These are phyloP conservation scores for Mytilinidion resinicola DNA, from an alignment of 495 filamentous ascomycete genomes.

Conservation along the genomic window DNA sequence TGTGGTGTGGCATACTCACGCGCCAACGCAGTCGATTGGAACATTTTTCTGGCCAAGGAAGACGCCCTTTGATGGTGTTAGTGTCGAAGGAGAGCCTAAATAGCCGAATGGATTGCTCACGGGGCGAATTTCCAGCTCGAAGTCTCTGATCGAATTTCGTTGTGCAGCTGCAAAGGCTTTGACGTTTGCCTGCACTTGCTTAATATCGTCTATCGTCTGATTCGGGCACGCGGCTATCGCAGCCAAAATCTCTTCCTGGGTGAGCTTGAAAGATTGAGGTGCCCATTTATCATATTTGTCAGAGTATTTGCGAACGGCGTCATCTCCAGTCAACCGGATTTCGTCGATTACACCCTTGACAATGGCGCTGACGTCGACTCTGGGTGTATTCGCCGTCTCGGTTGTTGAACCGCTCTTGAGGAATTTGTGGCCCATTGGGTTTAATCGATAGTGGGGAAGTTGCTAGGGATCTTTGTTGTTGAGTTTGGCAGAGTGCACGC, in stretches of 20 bases:
- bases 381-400: background rate
- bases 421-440: background rate
- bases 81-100: no score
- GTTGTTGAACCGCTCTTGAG: background rate
- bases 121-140: constrained; percentile 45
- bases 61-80: constrained; percentile 30
- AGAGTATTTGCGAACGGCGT: constrained; percentile 45
- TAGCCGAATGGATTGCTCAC: background rate
- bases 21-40: constrained; percentile 32
- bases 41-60: constrained; percentile 46
- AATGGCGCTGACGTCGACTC: constrained; percentile 23
- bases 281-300: constrained; percentile 53
- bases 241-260: constrained; percentile 34
- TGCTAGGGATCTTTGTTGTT: no score
- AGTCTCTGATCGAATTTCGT: constrained; percentile 39
- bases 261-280: constrained; percentile 41
- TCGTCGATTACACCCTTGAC: constrained; percentile 46
- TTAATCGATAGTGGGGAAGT: no score
- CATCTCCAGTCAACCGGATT: constrained; percentile 43
- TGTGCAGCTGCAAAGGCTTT: constrained; percentile 46
- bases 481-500: no score
- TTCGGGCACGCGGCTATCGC: constrained; percentile 35
- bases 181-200: constrained; percentile 47
- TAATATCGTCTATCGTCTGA: constrained; percentile 48
- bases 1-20: background rate